phyloP scores from a whole-genome alignment of 2,329 filamentous ascomycete species.

The Aspergillus glaucus region DNA sequence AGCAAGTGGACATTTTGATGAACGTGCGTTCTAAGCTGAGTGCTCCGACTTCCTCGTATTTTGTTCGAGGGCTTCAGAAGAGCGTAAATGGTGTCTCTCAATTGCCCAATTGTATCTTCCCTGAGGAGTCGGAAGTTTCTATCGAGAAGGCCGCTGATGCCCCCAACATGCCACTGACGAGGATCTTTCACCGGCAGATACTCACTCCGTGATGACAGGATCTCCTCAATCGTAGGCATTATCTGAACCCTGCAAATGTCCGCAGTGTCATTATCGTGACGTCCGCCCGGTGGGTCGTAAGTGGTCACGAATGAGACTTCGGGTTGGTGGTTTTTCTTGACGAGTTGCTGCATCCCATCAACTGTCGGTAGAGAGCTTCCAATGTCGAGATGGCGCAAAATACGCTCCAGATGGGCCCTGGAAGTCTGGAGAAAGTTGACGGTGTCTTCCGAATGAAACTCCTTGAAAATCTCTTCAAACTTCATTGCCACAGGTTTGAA shows the following conservation, averaged over 20 bases:
- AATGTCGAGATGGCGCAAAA: conserved; percentile 17
- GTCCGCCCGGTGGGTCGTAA: conserved; percentile 18
- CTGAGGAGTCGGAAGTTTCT: conserved; percentile 33
- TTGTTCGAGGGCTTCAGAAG: conserved; percentile 4
- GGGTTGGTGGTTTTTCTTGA: background rate
- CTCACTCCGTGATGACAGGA: conserved; percentile 18
- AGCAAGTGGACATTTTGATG: conserved; percentile 6
- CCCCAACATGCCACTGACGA: conserved; percentile 20
- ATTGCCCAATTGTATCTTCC: conserved; percentile 28
- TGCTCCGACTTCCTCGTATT: background rate
- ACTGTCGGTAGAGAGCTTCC: conserved; percentile 8
- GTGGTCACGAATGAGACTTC: conserved; percentile 8
- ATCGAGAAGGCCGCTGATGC: conserved; percentile 25
- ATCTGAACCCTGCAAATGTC: conserved; percentile 29
- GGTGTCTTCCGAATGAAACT: background rate
- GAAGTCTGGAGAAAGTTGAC: conserved; percentile 8
- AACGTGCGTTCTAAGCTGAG: conserved; percentile 9
- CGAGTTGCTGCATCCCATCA: background rate
- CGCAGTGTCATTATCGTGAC: conserved; percentile 33
- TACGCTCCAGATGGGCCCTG: conserved; percentile 9
- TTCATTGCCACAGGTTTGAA: conserved; percentile 2
- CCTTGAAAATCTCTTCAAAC: background rate
- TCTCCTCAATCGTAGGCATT: conserved; percentile 33
- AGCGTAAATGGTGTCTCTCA: conserved; percentile 25
- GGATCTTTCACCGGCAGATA: conserved; percentile 30